phyloP scores from a whole-genome alignment of 23 red algal species.

The Chondrus crispus region DNA sequence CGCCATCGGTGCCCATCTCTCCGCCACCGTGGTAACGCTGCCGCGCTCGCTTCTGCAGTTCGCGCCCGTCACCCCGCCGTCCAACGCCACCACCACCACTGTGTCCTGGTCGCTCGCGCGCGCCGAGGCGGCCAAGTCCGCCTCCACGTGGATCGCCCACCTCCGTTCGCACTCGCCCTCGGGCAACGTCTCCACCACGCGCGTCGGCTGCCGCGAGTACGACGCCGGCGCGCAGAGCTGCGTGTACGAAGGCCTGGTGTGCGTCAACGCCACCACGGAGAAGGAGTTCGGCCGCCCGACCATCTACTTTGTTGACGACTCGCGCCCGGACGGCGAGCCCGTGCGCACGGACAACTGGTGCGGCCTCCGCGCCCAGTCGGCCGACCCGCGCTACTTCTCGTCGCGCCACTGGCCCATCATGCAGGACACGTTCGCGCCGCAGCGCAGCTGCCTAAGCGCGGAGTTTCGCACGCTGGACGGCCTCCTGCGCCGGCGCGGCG shows the following conservation, averaged over 20 bases:
- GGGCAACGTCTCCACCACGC: not conserved
- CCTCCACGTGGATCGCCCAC: not conserved
- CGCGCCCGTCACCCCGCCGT: no score
- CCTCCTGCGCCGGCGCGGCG: no score
- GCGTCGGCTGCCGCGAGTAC: not conserved
- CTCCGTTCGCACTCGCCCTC: not conserved
- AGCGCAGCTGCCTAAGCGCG: not conserved
- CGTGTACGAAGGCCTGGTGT: not conserved
- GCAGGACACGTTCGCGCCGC: not conserved
- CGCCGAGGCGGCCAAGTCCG: not conserved
- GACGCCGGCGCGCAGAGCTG: not conserved
- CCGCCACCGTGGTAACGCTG: no score
- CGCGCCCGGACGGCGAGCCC: not conserved
- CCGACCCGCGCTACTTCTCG: slow-evolving; percentile 3
- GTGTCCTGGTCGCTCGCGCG: not conserved
- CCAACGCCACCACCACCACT: not conserved
- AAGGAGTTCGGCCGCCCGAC: not conserved
- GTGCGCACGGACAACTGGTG: not conserved
- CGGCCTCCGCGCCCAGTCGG: not conserved
- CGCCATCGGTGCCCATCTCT: no score
- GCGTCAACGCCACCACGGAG: not conserved
- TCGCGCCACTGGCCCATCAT: not conserved
- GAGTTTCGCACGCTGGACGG: not conserved
- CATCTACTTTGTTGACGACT: not conserved
- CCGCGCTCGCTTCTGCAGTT: no score